phyloP scores from a whole-genome alignment of 768 basidiomycete species.

The Boletus speciosus region DNA sequence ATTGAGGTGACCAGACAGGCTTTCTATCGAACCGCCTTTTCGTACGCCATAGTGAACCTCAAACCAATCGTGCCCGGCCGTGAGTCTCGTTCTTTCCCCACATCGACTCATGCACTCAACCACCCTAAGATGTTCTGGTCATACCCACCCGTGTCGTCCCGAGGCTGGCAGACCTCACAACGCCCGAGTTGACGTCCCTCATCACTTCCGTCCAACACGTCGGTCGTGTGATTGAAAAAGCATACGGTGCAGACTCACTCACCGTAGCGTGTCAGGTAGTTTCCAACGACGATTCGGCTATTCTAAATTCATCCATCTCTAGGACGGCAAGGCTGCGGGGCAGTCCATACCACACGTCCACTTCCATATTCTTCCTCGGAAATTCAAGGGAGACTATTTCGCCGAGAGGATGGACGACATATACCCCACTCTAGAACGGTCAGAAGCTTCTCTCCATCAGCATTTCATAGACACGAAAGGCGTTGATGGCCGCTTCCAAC shows the following conservation, averaged over 20 bases:
- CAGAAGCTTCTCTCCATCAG: slow-evolving; percentile 49
- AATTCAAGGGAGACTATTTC: slow-evolving; percentile 64
- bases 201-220: slow-evolving; percentile 79
- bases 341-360: slow-evolving; percentile 81
- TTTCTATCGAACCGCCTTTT: slow-evolving; percentile 65
- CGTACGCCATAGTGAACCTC: slow-evolving; percentile 89
- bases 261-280: slow-evolving; percentile 88
- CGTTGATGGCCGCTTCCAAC: slow-evolving; percentile 27
- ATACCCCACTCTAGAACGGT: slow-evolving; percentile 72
- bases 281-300: not conserved
- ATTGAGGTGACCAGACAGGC: slow-evolving; percentile 76
- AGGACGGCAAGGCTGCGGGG: slow-evolving; percentile 89
- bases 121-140: slow-evolving; percentile 55
- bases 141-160: slow-evolving; percentile 53
- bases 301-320: slow-evolving; percentile 7
- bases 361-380: slow-evolving; percentile 88
- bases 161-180: slow-evolving; percentile 52
- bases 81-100: slow-evolving; percentile 42
- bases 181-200: slow-evolving; percentile 72
- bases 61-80: slow-evolving; percentile 94
- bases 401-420: slow-evolving; percentile 63
- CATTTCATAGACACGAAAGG: slow-evolving; percentile 30
- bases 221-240: slow-evolving; percentile 75
- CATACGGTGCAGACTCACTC: slow-evolving; percentile 76
- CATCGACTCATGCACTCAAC: not conserved